Evolutionary conservation across 805 yeast genomes (phyloP).

Genomic region (Candida awuae): DNA sequence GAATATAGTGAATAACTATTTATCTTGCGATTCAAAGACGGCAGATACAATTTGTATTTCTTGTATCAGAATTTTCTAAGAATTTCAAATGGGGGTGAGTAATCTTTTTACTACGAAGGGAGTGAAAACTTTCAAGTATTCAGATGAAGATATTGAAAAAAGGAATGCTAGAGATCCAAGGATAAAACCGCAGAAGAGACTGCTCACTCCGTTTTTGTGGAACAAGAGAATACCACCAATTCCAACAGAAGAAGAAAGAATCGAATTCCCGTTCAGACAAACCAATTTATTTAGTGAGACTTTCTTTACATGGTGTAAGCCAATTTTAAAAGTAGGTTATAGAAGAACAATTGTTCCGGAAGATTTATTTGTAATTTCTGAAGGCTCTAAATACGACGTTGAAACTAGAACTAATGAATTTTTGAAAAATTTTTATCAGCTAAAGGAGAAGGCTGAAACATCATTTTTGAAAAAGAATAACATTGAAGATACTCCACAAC

Average conservation of each 20-base stretch:
- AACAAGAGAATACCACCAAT: slow-evolving; percentile 40
- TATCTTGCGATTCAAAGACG: too few species aligned
- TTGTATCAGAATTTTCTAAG: not conserved
- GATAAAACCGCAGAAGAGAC: slow-evolving; percentile 29
- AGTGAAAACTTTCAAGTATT: slow-evolving; percentile 2
- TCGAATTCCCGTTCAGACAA: slow-evolving; percentile 34
- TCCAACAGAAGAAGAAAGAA: slow-evolving; percentile 44
- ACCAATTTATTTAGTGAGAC: slow-evolving; percentile 35
- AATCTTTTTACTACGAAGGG: slow-evolving; percentile 5
- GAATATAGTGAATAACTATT: too few species aligned
- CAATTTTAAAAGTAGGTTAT: slow-evolving; percentile 59
- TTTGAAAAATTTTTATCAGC: slow-evolving; percentile 25
- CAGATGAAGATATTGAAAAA: slow-evolving; percentile 14
- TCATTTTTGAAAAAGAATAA: slow-evolving; percentile 29
- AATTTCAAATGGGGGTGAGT: slow-evolving; percentile 2
- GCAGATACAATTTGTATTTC: too few species aligned
- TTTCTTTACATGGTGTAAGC: slow-evolving; percentile 62
- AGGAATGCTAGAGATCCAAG: slow-evolving; percentile 15
- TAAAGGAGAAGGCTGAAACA: slow-evolving; percentile 26
- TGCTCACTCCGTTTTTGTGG: slow-evolving; percentile 28
- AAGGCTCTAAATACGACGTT: slow-evolving; percentile 31
- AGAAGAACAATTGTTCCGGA: slow-evolving; percentile 59
- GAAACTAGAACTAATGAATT: slow-evolving; percentile 33
- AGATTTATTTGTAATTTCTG: slow-evolving; percentile 48
- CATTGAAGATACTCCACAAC: slow-evolving; percentile 28